These are phyloP conservation scores for Colletotrichum falcatum DNA, from an alignment of 2,329 filamentous ascomycete species.

Conservation along the genomic window DNA sequence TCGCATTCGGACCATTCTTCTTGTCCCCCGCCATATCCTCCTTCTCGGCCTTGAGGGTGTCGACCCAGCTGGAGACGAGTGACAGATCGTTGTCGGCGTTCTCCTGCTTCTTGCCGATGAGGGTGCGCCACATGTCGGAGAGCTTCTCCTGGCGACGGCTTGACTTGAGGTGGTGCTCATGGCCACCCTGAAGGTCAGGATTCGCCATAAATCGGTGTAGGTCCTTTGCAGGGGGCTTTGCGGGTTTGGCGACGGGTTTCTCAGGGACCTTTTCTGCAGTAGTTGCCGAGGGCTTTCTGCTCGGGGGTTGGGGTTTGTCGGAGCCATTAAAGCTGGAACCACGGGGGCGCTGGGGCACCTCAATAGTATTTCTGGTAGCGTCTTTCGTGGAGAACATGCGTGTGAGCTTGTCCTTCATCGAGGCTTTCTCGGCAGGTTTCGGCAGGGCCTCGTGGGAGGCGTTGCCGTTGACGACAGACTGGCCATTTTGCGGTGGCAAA, in stretches of 20 bases:
- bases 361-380: conserved; percentile 52
- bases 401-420: conserved; percentile 73
- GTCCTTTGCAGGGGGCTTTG: conserved; percentile 51
- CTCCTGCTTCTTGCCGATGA: conserved; percentile 88
- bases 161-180: conserved; percentile 90
- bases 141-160: conserved; percentile 95
- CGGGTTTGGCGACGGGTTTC: conserved; percentile 50
- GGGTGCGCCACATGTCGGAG: conserved; percentile 87
- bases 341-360: conserved; percentile 50
- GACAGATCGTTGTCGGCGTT: conserved; percentile 83
- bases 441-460: conserved; percentile 49
- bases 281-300: conserved; percentile 47
- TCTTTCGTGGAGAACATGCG: conserved; percentile 75
- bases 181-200: conserved; percentile 71
- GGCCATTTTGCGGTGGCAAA: conserved; percentile 55
- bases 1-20: conserved; percentile 79
- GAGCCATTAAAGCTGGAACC: conserved; percentile 49
- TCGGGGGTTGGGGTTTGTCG: conserved; percentile 56
- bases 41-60: conserved; percentile 88
- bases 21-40: conserved; percentile 78
- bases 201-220: conserved; percentile 64
- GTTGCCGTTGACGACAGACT: conserved; percentile 42
- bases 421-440: conserved; percentile 63
- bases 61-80: conserved; percentile 95
- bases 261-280: conserved; percentile 45